These are phyloP conservation scores for Schizosaccharomyces octosporus DNA, from an alignment of 805 yeast genomes.

Conservation along the genomic window DNA sequence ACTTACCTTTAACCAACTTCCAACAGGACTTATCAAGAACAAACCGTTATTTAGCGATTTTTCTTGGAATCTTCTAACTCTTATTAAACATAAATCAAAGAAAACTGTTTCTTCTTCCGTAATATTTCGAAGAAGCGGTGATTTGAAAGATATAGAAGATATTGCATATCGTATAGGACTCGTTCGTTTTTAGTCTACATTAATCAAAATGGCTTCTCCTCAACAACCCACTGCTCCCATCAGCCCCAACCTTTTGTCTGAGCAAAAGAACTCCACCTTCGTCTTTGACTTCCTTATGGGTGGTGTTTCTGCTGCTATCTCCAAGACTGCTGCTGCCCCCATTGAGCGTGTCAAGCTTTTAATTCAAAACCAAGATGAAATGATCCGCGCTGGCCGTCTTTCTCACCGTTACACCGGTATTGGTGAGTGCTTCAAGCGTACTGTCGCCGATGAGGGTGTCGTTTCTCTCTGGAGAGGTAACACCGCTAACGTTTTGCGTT, in stretches of 20 bases:
- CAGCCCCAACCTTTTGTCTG: neutral
- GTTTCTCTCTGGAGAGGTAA: constrained; percentile 96
- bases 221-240: neutral
- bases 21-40: neutral
- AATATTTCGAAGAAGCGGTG: too few species aligned
- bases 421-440: constrained; percentile 78
- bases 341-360: constrained; percentile 89
- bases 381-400: constrained; percentile 93
- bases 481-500: constrained; percentile 95
- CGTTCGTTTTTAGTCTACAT: too few species aligned
- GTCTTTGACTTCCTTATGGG: constrained; percentile 2
- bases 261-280: neutral
- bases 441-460: constrained; percentile 81
- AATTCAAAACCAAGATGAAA: constrained; percentile 94
- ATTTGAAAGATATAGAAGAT: too few species aligned
- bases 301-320: constrained; percentile 92
- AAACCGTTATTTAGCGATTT: neutral
- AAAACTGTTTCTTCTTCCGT: too few species aligned
- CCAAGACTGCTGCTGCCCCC: constrained; percentile 95
- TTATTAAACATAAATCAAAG: too few species aligned
- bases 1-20: neutral
- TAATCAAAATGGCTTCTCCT: neutral
- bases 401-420: constrained; percentile 73
- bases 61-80: neutral
- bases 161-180: too few species aligned